Percentiles rank a stretch among this genome's conserved stretches.
These are phyloP conservation scores for Nemania bipapillata DNA, from an alignment of 2,329 filamentous ascomycete genomes.

Conservation along the genomic window DNA sequence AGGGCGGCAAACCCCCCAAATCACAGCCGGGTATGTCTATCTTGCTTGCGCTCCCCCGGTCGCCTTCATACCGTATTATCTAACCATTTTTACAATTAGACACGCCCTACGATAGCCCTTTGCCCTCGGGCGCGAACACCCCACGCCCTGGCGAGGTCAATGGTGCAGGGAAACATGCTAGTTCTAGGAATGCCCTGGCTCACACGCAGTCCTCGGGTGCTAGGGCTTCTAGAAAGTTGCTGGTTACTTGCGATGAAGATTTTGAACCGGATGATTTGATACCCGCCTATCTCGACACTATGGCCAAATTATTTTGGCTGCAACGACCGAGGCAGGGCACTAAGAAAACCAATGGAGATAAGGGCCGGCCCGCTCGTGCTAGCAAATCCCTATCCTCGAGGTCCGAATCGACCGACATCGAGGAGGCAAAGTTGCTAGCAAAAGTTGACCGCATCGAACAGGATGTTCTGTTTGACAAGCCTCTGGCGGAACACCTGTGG, in stretches of 20 bases:
- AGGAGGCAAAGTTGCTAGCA: slow-evolving; percentile 73
- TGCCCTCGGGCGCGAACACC: slow-evolving; percentile 62
- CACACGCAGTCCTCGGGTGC: slow-evolving; percentile 48
- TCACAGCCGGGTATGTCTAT: slow-evolving; percentile 49
- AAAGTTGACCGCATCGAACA: slow-evolving; percentile 82
- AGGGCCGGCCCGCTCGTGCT: slow-evolving; percentile 28
- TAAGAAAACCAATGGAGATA: slow-evolving; percentile 53
- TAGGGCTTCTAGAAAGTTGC: slow-evolving; percentile 56
- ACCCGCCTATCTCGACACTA: slow-evolving; percentile 80
- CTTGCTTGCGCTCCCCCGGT: not conserved
- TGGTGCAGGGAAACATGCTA: slow-evolving; percentile 45
- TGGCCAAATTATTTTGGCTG: slow-evolving; percentile 72
- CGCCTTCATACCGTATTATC: not conserved
- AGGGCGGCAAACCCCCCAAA: slow-evolving; percentile 53
- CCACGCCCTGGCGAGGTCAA: slow-evolving; percentile 57
- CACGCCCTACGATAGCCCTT: slow-evolving; percentile 62
- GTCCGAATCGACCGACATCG: slow-evolving; percentile 54
- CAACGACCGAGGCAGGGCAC: slow-evolving; percentile 64
- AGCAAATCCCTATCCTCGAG: not conserved
- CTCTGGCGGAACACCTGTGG: slow-evolving; percentile 74
- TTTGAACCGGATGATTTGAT: slow-evolving; percentile 80
- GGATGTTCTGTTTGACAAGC: slow-evolving; percentile 78
- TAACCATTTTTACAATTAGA: slow-evolving; percentile 52
- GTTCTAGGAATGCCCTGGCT: slow-evolving; percentile 52
- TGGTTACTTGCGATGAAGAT: slow-evolving; percentile 71